Percentiles rank a stretch among this genome's conserved stretches.
These are phyloP conservation scores for Pythium phragmiticola DNA, from an alignment of 352 stramenopile genomes.

Conservation along the genomic window DNA sequence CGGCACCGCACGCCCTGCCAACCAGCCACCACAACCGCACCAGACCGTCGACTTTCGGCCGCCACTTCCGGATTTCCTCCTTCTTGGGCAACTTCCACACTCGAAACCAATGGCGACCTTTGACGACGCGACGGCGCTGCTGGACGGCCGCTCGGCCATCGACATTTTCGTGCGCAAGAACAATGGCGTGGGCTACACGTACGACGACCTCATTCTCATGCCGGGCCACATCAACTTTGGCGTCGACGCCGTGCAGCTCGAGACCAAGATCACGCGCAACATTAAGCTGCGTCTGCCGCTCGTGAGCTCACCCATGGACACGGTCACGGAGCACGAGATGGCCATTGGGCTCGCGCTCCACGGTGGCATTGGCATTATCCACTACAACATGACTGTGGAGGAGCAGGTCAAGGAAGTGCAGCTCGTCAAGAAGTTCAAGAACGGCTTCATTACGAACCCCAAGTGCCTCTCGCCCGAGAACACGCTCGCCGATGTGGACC, in stretches of 20 bases:
- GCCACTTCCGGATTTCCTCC: slow-evolving; percentile 31
- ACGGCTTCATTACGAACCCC: slow-evolving; percentile 99
- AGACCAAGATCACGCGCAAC: slow-evolving; percentile 92
- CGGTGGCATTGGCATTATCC: slow-evolving; percentile 99
- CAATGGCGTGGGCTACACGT: slow-evolving; percentile 70
- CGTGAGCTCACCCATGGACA: slow-evolving; percentile 99
- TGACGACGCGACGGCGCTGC: slow-evolving; percentile 43
- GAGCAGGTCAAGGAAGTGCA: slow-evolving; percentile 95
- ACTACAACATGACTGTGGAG: slow-evolving; percentile 99
- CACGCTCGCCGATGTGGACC: slow-evolving; percentile 95
- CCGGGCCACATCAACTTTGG: slow-evolving; percentile 94
- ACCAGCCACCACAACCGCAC: slow-evolving; percentile 4
- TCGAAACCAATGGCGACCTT: slow-evolving; percentile 34
- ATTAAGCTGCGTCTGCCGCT: slow-evolving; percentile 96
- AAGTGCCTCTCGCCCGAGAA: slow-evolving; percentile 95
- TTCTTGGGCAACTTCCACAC: neutral
- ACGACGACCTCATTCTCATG: slow-evolving; percentile 79
- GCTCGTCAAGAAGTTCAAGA: slow-evolving; percentile 99
- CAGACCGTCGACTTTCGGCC: neutral
- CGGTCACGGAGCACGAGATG: slow-evolving; percentile 99
- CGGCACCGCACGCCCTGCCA: slow-evolving; percentile 18
- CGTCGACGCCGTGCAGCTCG: slow-evolving; percentile 93
- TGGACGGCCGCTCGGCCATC: slow-evolving; percentile 72
- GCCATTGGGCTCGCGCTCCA: slow-evolving; percentile 99
- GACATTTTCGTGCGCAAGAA: slow-evolving; percentile 89